Conservation (phyloP, 352 stramenopile genomes). For the Phytophthora parvispora region DNA sequence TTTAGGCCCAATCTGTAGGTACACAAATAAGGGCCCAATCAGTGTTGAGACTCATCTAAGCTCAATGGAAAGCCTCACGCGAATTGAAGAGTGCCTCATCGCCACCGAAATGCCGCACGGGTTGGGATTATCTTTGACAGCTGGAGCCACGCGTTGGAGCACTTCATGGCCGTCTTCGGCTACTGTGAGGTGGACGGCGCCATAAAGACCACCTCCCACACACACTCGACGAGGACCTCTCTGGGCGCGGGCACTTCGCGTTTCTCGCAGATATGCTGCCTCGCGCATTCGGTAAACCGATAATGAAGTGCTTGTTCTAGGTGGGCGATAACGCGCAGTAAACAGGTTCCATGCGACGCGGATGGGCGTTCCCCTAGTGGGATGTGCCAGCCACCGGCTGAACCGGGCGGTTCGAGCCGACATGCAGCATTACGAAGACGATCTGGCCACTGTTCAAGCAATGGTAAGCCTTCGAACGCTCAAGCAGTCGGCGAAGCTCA, state of each 20-base stretch:
- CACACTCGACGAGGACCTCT: neutral
- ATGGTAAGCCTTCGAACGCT: neutral
- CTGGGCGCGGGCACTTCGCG: neutral
- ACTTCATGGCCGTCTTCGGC: slow-evolving; percentile 15
- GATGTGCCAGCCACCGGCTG: neutral
- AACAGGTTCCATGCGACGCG: neutral
- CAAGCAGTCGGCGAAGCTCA: slow-evolving; percentile 9
- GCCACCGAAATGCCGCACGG: neutral
- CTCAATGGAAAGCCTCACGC: neutral
- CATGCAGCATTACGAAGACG: neutral
- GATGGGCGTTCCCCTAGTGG: neutral
- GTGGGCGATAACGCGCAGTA: neutral
- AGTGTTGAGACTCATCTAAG: neutral
- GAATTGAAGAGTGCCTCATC: neutral
- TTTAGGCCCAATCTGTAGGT: neutral
- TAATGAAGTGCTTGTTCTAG: neutral
- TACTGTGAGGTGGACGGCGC: slow-evolving; percentile 1
- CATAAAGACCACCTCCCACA: neutral
- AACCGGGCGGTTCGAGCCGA: neutral
- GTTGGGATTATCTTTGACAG: slow-evolving; percentile 17
- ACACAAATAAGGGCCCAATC: neutral
- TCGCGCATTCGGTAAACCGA: slow-evolving; percentile 6
- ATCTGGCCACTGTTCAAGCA: neutral
- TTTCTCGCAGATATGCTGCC: slow-evolving; percentile 5
- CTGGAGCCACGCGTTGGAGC: slow-evolving; percentile 10